Conservation (phyloP, 2,329 filamentous ascomycete genomes). For the Massarina eburnea region DNA sequence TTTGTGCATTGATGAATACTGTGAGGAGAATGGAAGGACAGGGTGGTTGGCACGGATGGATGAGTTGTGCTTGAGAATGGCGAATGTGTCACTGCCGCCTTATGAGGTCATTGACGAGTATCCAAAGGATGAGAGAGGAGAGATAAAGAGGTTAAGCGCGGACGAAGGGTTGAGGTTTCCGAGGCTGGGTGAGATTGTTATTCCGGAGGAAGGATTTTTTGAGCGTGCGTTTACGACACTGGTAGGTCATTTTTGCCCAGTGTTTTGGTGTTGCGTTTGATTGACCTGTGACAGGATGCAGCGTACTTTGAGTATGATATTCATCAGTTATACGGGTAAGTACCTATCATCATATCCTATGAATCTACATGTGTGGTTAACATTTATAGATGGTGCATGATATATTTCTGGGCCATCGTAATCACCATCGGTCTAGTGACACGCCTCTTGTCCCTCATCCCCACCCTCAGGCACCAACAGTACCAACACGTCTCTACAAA, state of each 20-base stretch:
- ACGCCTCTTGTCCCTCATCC: slow-evolving; percentile 23
- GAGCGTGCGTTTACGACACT: slow-evolving; percentile 31
- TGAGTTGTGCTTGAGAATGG: slow-evolving; percentile 23
- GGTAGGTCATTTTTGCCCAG: slow-evolving; percentile 14
- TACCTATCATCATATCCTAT: background rate
- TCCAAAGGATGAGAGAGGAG: slow-evolving; percentile 14
- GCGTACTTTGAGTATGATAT: slow-evolving; percentile 30
- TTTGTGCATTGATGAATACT: slow-evolving; percentile 31
- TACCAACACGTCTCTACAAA: slow-evolving; percentile 8
- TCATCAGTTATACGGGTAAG: slow-evolving; percentile 34
- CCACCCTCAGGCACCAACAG: slow-evolving; percentile 6
- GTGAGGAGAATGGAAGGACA: slow-evolving; percentile 14
- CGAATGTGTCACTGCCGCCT: slow-evolving; percentile 25
- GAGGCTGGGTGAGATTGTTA: slow-evolving; percentile 16
- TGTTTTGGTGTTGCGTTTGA: slow-evolving; percentile 1
- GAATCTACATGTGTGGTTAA: background rate
- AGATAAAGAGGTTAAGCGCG: slow-evolving; percentile 18
- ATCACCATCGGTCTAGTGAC: slow-evolving; percentile 25
- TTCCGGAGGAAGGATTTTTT: slow-evolving; percentile 25
- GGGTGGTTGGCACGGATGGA: slow-evolving; percentile 21
- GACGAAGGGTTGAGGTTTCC: slow-evolving; percentile 24
- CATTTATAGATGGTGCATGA: slow-evolving; percentile 28
- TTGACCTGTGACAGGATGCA: slow-evolving; percentile 19
- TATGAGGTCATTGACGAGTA: slow-evolving; percentile 28
- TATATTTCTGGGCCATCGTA: slow-evolving; percentile 35